Evolutionary conservation across 2,329 filamentous ascomycete genomes (phyloP), one percentile per base, ranked within the genome.

Genomic region (Leptographium flavum): DNA sequence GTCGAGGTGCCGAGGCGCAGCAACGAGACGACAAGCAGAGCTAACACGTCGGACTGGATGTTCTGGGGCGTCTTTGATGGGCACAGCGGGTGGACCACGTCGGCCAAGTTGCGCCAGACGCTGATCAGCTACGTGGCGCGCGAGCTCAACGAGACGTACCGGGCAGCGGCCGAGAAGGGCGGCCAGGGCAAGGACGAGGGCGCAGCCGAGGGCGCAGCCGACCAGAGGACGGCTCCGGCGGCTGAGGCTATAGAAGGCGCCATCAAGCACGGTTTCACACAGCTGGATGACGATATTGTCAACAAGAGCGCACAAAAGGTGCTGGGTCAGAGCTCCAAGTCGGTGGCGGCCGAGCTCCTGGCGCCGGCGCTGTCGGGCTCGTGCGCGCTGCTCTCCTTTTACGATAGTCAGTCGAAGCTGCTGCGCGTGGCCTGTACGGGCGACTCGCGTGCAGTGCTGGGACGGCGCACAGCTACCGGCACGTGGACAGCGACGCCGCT

Each of bases 1-100:
- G 87, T 98, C 39, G 86, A 96, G 62, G 78, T 95, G 9, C 83
- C 86, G 5, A 72, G 73, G 44, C 73, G 55, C 64, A 28, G 28
- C 14, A 43, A 22, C 7, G 73, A 58, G 64, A 56, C 51, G 5
- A 17, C 19, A 4, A 21, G 35, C 30, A 57, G 56, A 22, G 55
- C 57, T 21, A 52, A 70, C 17, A 78, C 71, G 48, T 85, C 76
- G 50, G 93, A 98, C 63, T 98, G 92, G 92, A 96, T 96, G 87
- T 98, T 98, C 62, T 98, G 93, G 92, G 92, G 88, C 47, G 88
- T 98, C 17, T 98, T 96, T 62, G 92, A 98, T 59, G 92, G 92
- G 1, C 92, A 98, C 54, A 93, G 87, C 39, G 92, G 92, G 54
- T 98, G 92, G 92, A 95, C 92, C 5, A 98, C 92, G 7, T 96